These are phyloP conservation scores for Shiraia sp. DNA, from an alignment of 2,329 filamentous ascomycete species.

Conservation along the genomic window DNA sequence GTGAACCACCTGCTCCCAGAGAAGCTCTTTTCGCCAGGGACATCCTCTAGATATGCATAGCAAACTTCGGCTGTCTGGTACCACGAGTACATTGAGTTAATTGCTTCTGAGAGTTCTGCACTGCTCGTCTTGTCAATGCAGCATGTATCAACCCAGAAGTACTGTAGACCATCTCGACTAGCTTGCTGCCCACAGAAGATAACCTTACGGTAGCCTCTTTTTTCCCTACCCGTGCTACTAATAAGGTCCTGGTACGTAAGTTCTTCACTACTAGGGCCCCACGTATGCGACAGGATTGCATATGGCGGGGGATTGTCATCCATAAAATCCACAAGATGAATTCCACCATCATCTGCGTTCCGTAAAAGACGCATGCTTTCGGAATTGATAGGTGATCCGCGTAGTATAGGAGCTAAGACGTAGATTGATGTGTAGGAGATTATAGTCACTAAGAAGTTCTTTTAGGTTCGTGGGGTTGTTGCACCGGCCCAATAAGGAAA, in stretches of 20 bases:
- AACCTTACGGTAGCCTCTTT: constrained; percentile 3
- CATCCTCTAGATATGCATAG: neutral
- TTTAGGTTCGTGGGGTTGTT: no score
- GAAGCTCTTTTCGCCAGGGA: neutral
- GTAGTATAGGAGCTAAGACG: no score
- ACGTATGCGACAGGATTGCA: constrained; percentile 12
- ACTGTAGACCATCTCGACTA: constrained; percentile 3
- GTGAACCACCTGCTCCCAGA: neutral
- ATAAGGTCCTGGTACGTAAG: constrained; percentile 3
- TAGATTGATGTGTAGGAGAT: no score
- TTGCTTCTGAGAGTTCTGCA: no score
- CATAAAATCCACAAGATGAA: neutral
- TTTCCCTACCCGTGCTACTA: neutral
- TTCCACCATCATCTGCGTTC: neutral
- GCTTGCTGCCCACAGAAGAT: constrained; percentile 5
- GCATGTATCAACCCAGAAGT: constrained; percentile 6
- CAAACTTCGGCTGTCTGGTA: neutral
- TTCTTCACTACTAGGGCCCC: constrained; percentile 4
- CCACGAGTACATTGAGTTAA: neutral
- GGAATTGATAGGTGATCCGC: no score
- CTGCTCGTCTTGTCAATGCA: neutral
- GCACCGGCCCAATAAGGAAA: no score
- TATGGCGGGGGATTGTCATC: constrained; percentile 1
- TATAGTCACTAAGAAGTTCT: no score
- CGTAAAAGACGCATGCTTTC: no score